phyloP scores from a whole-genome alignment of 1,284 basidiomycete species.

The Xanthoconium separans region DNA sequence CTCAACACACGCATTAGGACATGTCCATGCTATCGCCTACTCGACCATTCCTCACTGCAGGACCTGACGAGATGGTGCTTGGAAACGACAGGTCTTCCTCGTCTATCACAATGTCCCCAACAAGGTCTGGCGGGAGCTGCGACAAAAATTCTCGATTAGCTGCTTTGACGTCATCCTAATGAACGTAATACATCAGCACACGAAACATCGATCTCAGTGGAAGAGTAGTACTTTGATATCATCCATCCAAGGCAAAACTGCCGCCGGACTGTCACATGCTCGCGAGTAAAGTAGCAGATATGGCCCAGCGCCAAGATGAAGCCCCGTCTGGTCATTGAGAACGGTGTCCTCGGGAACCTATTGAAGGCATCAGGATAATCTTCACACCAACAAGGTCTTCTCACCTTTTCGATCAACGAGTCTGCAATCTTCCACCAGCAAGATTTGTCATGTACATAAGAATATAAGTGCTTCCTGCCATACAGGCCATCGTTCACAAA shows the following conservation, averaged over 20 bases:
- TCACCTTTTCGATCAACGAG: constrained; percentile 58
- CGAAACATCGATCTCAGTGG: not conserved
- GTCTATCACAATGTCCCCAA: constrained; percentile 22
- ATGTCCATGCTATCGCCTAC: constrained; percentile 17
- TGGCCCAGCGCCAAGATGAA: constrained; percentile 72
- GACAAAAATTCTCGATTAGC: constrained; percentile 32
- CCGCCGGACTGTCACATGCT: constrained; percentile 23
- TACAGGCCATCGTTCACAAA: constrained; percentile 72
- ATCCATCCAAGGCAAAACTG: constrained; percentile 41
- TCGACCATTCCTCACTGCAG: not conserved
- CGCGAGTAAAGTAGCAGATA: constrained; percentile 72
- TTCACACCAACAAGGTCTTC: not conserved
- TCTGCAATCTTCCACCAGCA: constrained; percentile 82
- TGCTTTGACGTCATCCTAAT: constrained; percentile 27
- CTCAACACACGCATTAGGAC: constrained; percentile 6
- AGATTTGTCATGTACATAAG: constrained; percentile 64
- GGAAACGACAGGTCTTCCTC: constrained; percentile 7
- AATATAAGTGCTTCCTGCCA: constrained; percentile 71
- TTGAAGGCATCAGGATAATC: not conserved
- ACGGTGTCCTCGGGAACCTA: constrained; percentile 70
- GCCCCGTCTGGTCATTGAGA: constrained; percentile 61
- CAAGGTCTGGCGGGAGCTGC: constrained; percentile 30
- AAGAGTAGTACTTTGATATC: constrained; percentile 36
- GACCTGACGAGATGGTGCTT: not conserved
- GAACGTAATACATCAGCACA: not conserved